Percentiles rank a stretch among this genome's conserved stretches.
Conservation (phyloP, 306 rosid species). For the Luffa aegyptiaca region DNA sequence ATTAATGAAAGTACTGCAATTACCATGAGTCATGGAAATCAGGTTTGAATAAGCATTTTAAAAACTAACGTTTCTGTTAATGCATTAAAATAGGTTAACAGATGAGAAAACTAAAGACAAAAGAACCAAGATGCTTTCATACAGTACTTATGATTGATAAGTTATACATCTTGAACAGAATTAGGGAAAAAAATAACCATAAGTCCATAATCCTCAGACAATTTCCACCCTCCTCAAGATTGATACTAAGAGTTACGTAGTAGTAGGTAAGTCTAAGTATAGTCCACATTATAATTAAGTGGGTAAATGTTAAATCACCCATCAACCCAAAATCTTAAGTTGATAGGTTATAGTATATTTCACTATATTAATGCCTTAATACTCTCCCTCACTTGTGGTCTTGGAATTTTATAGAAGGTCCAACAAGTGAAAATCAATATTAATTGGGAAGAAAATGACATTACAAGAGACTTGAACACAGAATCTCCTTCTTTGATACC, state of each 20-base stretch:
- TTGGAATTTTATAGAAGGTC: too few relatives aligned
- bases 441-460: too few relatives aligned
- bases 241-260: not conserved
- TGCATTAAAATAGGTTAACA: not conserved
- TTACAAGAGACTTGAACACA: too few relatives aligned
- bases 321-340: too few relatives aligned
- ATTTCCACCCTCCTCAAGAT: not conserved
- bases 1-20: constrained; percentile 18
- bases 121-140: not conserved
- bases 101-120: not conserved
- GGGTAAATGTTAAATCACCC: too few relatives aligned
- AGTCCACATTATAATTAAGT: not conserved
- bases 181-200: not conserved
- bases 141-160: not conserved
- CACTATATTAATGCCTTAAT: too few relatives aligned
- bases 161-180: not conserved
- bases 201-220: not conserved
- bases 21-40: constrained; percentile 9
- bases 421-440: too few relatives aligned
- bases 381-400: too few relatives aligned
- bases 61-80: not conserved
- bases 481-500: too few relatives aligned
- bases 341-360: too few relatives aligned
- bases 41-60: constrained; percentile 8
- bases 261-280: not conserved